Percentiles rank a stretch among this genome's conserved stretches.
Conservation (phyloP, 1,284 basidiomycete genomes). For the Leccinum subfulvum region DNA sequence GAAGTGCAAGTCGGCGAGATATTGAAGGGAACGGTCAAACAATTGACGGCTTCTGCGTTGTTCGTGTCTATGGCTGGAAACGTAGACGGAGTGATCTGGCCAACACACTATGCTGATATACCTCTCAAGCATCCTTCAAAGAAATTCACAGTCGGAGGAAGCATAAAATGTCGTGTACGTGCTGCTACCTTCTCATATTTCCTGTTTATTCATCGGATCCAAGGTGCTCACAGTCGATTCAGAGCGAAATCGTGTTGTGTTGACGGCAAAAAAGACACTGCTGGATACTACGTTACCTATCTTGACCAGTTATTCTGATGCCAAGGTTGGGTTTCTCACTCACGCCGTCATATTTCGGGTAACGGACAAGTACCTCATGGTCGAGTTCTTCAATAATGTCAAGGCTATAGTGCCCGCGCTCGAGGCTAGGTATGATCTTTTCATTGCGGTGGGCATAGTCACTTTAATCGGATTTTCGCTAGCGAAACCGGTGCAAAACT, state of each 20-base stretch:
- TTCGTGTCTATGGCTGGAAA: conserved; percentile 85
- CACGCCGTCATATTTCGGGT: conserved; percentile 85
- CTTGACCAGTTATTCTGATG: conserved; percentile 67
- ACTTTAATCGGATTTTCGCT: conserved; percentile 4
- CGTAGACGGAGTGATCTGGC: conserved; percentile 93
- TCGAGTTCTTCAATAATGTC: conserved; percentile 90
- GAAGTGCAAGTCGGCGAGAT: conserved; percentile 85
- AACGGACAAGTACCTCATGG: conserved; percentile 73
- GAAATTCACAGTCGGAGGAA: conserved; percentile 83
- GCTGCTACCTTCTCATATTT: background rate
- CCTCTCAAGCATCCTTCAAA: conserved; percentile 88
- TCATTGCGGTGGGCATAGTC: background rate
- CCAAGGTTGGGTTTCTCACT: conserved; percentile 70
- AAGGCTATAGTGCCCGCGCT: conserved; percentile 80
- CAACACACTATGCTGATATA: conserved; percentile 94
- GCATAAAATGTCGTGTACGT: conserved; percentile 83
- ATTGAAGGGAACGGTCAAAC: conserved; percentile 84
- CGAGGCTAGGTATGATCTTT: conserved; percentile 72
- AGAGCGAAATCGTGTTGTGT: conserved; percentile 76
- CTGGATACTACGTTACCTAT: conserved; percentile 79
- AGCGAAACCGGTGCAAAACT: conserved; percentile 49
- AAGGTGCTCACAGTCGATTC: conserved; percentile 88
- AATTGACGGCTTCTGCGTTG: conserved; percentile 74
- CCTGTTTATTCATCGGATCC: conserved; percentile 10
- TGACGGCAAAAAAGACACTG: conserved; percentile 93